Conservation (phyloP, 208 protist genomes). For the Trypanosoma theileri region DNA sequence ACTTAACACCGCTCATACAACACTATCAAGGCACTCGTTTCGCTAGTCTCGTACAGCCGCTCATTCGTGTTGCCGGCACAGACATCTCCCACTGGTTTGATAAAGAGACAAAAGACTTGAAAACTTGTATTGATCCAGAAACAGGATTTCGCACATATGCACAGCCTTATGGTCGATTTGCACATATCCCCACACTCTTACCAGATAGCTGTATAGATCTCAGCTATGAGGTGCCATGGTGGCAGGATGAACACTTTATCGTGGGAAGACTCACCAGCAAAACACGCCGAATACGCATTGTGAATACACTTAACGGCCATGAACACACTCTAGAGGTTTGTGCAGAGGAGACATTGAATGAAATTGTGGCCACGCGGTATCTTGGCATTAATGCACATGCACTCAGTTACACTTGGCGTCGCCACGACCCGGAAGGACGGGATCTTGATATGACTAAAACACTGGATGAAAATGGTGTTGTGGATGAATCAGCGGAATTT, state of each 20-base stretch:
- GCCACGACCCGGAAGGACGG: constrained; percentile 68
- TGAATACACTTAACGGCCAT: constrained; percentile 89
- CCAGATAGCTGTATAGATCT: constrained; percentile 84
- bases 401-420: constrained; percentile 92
- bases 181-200: constrained; percentile 85
- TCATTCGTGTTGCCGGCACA: constrained; percentile 79
- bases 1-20: constrained; percentile 85
- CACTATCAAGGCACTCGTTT: constrained; percentile 60
- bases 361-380: constrained; percentile 90
- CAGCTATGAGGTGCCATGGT: constrained; percentile 90
- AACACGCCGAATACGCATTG: constrained; percentile 86
- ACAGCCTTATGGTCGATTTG: constrained; percentile 85
- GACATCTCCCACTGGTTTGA: constrained; percentile 95
- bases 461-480: constrained; percentile 89
- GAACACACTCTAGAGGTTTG: constrained; percentile 93
- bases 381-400: constrained; percentile 90
- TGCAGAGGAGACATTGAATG: constrained; percentile 87
- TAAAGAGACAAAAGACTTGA: constrained; percentile 62
- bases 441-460: constrained; percentile 89
- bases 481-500: constrained; percentile 90
- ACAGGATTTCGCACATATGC: constrained; percentile 87
- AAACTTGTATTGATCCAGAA: constrained; percentile 79
- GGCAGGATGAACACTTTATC: constrained; percentile 82
- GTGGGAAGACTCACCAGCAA: constrained; percentile 87
- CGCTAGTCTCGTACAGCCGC: constrained; percentile 63